A percentile compares a stretch with the other conserved stretches of the same genome.
These are phyloP conservation scores for Nepenthes gracilis DNA, from an alignment of 148 eudicot genomes.

Conservation along the genomic window DNA sequence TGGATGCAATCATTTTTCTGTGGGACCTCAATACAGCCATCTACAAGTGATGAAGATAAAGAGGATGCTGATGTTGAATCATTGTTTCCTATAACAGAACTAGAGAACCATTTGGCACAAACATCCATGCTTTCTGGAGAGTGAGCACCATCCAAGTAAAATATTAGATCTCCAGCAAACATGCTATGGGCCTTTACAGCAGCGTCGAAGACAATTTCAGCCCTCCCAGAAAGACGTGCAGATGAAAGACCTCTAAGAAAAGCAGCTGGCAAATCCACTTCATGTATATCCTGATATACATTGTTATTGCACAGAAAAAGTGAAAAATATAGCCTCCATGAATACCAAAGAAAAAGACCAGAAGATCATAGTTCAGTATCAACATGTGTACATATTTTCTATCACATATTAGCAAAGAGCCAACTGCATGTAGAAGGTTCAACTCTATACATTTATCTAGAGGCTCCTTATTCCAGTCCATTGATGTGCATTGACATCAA, in stretches of 20 bases:
- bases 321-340: no score
- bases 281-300: constrained; percentile 24
- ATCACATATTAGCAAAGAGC: no score
- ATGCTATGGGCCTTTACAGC: constrained; percentile 11
- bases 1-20: constrained; percentile 23
- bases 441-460: no score
- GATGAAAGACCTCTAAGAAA: constrained; percentile 74
- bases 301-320: neutral
- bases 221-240: constrained; percentile 77
- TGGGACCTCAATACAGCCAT: constrained; percentile 11
- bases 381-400: no score
- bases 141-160: constrained; percentile 88
- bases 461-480: no score
- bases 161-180: constrained; percentile 44
- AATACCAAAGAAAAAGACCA: no score
- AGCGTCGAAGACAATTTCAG: constrained; percentile 55
- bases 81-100: constrained; percentile 33
- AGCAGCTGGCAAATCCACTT: constrained; percentile 45
- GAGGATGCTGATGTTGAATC: constrained; percentile 12
- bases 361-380: no score
- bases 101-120: constrained; percentile 76
- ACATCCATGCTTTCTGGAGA: constrained; percentile 90
- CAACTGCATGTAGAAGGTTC: no score
- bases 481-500: no score
- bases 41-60: constrained; percentile 14